phyloP scores from a whole-genome alignment of 768 basidiomycete genomes.

The Boletus speciosus region DNA sequence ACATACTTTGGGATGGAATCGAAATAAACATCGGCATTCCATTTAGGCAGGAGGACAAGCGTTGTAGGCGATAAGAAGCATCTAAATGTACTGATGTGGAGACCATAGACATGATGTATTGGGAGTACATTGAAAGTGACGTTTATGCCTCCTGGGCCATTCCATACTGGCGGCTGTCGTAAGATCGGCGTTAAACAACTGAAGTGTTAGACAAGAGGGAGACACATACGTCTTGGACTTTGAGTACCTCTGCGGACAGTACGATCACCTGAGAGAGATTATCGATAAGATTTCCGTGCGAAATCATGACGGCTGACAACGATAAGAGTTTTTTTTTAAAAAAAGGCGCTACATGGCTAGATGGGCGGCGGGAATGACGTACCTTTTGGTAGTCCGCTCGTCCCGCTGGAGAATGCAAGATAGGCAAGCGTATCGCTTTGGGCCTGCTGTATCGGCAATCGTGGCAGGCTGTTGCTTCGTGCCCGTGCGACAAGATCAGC shows the following conservation, averaged over 20 bases:
- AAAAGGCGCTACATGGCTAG: no score
- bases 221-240: slow-evolving; percentile 39
- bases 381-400: slow-evolving; percentile 76
- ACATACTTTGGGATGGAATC: slow-evolving; percentile 57
- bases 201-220: neutral
- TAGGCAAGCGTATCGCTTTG: slow-evolving; percentile 59
- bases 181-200: neutral
- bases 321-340: neutral
- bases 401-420: slow-evolving; percentile 74
- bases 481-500: slow-evolving; percentile 42
- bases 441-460: slow-evolving; percentile 43
- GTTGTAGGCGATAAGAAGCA: slow-evolving; percentile 45
- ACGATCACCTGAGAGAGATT: slow-evolving; percentile 40
- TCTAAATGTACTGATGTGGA: slow-evolving; percentile 52
- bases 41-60: slow-evolving; percentile 53
- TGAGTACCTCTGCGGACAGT: slow-evolving; percentile 25
- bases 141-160: slow-evolving; percentile 44
- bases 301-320: slow-evolving; percentile 62
- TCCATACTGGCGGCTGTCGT: slow-evolving; percentile 37
- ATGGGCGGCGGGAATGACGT: neutral
- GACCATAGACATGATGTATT: slow-evolving; percentile 63
- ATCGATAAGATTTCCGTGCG: slow-evolving; percentile 59
- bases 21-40: slow-evolving; percentile 53
- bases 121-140: slow-evolving; percentile 59
- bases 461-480: slow-evolving; percentile 35